phyloP scores from a whole-genome alignment of 78 protist species.

The Protostelium mycophagum region DNA sequence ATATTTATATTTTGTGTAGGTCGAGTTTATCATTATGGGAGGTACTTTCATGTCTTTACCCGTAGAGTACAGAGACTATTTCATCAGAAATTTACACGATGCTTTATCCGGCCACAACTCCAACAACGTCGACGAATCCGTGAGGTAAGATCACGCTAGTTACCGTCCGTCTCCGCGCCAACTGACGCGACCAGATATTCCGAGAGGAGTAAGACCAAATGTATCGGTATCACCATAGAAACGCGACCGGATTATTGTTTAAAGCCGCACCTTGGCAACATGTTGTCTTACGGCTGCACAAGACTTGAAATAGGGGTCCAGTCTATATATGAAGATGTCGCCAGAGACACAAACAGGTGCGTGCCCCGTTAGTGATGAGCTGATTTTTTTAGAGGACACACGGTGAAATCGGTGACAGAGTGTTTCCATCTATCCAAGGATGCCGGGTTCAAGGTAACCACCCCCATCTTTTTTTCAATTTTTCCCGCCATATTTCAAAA shows the following conservation, averaged over 20 bases:
- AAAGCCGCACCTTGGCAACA: constrained; percentile 67
- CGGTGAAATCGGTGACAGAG: constrained; percentile 70
- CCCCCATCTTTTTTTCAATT: too few species aligned
- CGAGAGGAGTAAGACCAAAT: constrained; percentile 75
- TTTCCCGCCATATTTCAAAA: too few species aligned
- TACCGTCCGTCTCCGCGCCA: background rate
- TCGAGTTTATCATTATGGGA: constrained; percentile 96
- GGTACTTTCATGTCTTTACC: constrained; percentile 95
- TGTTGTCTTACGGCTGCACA: constrained; percentile 87
- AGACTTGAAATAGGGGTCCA: constrained; percentile 95
- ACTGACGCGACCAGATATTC: constrained; percentile 44
- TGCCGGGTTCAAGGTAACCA: constrained; percentile 87
- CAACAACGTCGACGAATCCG: constrained; percentile 77
- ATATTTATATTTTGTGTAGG: constrained; percentile 14
- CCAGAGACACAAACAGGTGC: constrained; percentile 71
- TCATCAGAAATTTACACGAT: constrained; percentile 90
- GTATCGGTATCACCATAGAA: constrained; percentile 94
- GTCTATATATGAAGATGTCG: constrained; percentile 85
- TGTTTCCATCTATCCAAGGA: constrained; percentile 79
- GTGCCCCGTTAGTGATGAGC: background rate
- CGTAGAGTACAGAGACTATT: constrained; percentile 84
- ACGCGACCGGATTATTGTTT: constrained; percentile 97
- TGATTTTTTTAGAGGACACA: constrained; percentile 73
- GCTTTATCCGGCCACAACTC: constrained; percentile 92
- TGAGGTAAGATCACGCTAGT: constrained; percentile 13